Conservation (phyloP, 495 filamentous ascomycete species). For the Neurospora tetrasperma region DNA sequence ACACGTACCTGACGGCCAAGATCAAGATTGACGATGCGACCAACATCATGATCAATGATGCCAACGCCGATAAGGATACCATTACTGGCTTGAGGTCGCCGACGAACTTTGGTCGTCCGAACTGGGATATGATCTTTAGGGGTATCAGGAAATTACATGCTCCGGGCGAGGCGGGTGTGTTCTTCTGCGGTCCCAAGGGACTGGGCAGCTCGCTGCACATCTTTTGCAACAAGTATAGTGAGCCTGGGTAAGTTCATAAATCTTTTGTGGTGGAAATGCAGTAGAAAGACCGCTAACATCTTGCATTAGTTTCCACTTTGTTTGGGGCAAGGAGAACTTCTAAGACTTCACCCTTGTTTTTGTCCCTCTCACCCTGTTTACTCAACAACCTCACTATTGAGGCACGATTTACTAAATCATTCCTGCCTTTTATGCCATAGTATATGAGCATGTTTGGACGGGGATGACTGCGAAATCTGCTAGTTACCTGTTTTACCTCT, state of each 20-base stretch:
- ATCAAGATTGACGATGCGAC: slow-evolving; percentile 71
- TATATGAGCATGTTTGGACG: neutral
- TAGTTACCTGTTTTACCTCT: neutral
- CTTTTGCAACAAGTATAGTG: slow-evolving; percentile 69
- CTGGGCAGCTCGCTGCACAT: slow-evolving; percentile 59
- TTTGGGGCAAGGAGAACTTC: slow-evolving; percentile 74
- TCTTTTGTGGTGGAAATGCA: neutral
- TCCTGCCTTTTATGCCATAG: neutral
- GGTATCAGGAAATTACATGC: slow-evolving; percentile 62
- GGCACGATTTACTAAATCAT: neutral
- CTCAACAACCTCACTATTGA: neutral
- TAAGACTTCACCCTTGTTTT: slow-evolving; percentile 22
- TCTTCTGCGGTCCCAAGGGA: slow-evolving; percentile 69
- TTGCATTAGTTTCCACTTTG: slow-evolving; percentile 41
- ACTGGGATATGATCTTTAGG: slow-evolving; percentile 73
- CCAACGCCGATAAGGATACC: slow-evolving; percentile 65
- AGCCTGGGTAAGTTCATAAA: slow-evolving; percentile 47
- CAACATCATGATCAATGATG: slow-evolving; percentile 79
- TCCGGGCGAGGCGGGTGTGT: slow-evolving; percentile 65
- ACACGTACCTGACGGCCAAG: slow-evolving; percentile 63
- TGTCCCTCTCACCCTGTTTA: neutral
- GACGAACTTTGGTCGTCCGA: slow-evolving; percentile 68
- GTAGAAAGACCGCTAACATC: neutral
- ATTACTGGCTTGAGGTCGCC: slow-evolving; percentile 66
- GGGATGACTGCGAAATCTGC: neutral